Base-by-base conservation (phyloP, 257 asterid species). In the Plantago ovata region DNA sequence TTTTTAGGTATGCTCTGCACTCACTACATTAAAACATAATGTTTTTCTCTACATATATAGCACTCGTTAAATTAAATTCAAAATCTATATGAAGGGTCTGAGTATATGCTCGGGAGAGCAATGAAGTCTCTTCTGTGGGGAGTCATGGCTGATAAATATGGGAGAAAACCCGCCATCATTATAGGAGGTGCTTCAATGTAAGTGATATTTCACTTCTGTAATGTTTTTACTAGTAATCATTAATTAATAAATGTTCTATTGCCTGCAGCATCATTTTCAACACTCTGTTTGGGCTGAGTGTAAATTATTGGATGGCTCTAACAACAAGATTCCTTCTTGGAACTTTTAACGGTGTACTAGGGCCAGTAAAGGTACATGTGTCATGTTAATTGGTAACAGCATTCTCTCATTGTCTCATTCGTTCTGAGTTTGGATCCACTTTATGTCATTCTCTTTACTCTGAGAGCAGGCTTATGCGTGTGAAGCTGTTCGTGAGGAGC, bases 391-490 rank as follows among this genome's bases (percentile, higher is more conserved):
- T 28, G n/a, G n/a, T n/a, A n/a, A 28, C 6, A 28, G 36, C 2
- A 28, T 4, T 28, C 36, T 28, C 36, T 28, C n/a, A n/a, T n/a
- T 28, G 36, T 28, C 36, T 28, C 36, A 28, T 28, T 28, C 2
- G 3, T 43, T 43, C 7, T 10, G 15, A 16, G 48, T 13, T 13
- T 15, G 51, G 18, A 13, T 15, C 1, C 21, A 2, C 19, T 9
- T 13, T 1, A n/a, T n/a, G 9, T 45, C 21, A 7, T 45, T 69
- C 41, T 11, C 24, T 18, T 70, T 61, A 54, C 46, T 36, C 49
- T 60, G 10, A 72, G 49, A 21, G 48, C 88, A 88, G 96, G 95
- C 96, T n/a, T 88, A 88, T 77, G 95, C 95, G 1, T 77, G 84
- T 57, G 96, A 88, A 76, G 52, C 64, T 21, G 86, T 83, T 68